These are phyloP conservation scores for Roridomyces roridus DNA, from an alignment of 768 basidiomycete genomes.

Conservation along the genomic window DNA sequence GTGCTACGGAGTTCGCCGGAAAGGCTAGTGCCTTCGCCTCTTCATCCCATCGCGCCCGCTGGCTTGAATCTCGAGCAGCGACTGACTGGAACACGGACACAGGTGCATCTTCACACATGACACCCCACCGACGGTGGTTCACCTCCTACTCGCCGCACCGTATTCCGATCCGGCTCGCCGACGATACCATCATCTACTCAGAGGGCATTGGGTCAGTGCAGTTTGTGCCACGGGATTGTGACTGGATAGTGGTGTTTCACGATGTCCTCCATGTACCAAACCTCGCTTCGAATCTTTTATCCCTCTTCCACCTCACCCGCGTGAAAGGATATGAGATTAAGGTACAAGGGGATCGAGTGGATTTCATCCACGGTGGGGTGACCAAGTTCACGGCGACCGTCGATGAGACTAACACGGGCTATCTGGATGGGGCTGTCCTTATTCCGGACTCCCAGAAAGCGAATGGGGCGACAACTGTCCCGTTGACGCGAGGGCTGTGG, in stretches of 20 bases:
- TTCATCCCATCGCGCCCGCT: not conserved
- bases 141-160: constrained; percentile 12
- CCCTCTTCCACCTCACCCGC: constrained; percentile 15
- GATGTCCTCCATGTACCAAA: constrained; percentile 23
- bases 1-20: constrained; percentile 1
- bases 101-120: constrained; percentile 38
- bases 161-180: constrained; percentile 30
- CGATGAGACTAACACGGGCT: no score
- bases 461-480: constrained; percentile 24
- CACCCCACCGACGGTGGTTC: constrained; percentile 32
- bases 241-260: not conserved
- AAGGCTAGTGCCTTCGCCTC: constrained; percentile 10
- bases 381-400: no score
- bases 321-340: constrained; percentile 8
- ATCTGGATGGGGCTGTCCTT: no score
- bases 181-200: constrained; percentile 28
- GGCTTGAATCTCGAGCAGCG: constrained; percentile 14
- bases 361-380: not conserved
- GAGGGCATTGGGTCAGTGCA: constrained; percentile 15
- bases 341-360: not conserved
- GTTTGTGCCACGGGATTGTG: not conserved
- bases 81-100: constrained; percentile 36
- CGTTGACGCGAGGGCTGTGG: constrained; percentile 31
- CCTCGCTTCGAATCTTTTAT: constrained; percentile 17
- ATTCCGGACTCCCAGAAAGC: not conserved